phyloP scores from a whole-genome alignment of 2,329 filamentous ascomycete genomes.

The Ophiostoma angusticollis region DNA sequence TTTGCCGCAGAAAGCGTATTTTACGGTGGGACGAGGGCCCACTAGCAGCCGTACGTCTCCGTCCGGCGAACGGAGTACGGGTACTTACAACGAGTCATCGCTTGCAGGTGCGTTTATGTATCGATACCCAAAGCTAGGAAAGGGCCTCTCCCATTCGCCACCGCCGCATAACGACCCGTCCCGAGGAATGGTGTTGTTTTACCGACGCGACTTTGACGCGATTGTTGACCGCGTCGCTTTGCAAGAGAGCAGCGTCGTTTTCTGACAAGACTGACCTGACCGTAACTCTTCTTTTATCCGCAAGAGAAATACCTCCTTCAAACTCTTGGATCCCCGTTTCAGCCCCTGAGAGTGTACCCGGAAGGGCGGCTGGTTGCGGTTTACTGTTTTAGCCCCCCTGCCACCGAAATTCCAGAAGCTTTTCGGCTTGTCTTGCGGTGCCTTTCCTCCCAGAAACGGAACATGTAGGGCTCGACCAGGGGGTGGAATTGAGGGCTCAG shows the following conservation, averaged over 20 bases:
- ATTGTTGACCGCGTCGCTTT: constrained; percentile 1
- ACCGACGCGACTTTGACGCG: neutral
- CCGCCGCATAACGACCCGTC: constrained; percentile 5
- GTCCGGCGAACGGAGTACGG: too few species aligned
- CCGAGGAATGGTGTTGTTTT: neutral
- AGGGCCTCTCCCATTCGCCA: constrained; percentile 3
- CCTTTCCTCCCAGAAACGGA: constrained; percentile 4
- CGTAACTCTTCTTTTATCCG: neutral
- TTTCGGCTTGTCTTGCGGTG: neutral
- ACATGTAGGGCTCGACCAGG: constrained; percentile 8
- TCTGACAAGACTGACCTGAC: too few species aligned
- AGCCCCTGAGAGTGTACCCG: neutral
- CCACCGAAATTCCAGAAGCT: constrained; percentile 3
- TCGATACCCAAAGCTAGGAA: too few species aligned
- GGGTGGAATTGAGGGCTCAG: constrained; percentile 10
- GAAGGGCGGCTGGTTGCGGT: neutral
- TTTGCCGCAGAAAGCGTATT: too few species aligned
- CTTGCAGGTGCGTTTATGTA: too few species aligned
- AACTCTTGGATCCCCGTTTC: too few species aligned
- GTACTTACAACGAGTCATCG: too few species aligned
- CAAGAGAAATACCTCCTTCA: too few species aligned
- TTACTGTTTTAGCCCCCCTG: constrained; percentile 3
- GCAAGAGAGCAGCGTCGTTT: neutral
- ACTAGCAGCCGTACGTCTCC: too few species aligned
- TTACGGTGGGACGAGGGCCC: too few species aligned